Evolutionary conservation across 129 eudicot genomes (phyloP).

Genomic region (Flaveria sonorensis): DNA sequence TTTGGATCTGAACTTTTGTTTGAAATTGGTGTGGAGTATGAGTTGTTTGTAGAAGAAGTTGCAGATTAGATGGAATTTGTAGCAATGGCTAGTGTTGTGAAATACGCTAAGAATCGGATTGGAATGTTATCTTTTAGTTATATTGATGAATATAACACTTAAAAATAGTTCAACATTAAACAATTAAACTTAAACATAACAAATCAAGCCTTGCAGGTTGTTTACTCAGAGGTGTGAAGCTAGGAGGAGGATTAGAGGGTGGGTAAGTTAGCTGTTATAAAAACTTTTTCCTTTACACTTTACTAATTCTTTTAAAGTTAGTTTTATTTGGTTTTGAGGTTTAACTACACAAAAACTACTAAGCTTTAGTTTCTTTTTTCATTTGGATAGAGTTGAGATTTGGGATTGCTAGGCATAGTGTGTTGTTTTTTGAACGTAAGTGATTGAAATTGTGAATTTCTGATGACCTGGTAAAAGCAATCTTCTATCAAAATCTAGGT

Average conservation of each 20-base stretch:
- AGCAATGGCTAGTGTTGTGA: too few species aligned
- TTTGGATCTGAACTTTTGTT: neutral
- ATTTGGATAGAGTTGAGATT: neutral
- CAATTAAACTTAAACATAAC: too few species aligned
- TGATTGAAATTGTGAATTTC: neutral
- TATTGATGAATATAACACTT: too few species aligned
- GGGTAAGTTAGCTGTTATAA: too few species aligned
- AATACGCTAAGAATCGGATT: too few species aligned
- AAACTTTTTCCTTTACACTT: neutral
- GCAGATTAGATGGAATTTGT: neutral
- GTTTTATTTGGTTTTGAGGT: neutral
- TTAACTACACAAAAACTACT: neutral
- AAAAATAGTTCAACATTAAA: too few species aligned
- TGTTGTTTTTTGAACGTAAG: neutral
- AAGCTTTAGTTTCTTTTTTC: neutral
- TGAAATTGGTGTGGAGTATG: neutral
- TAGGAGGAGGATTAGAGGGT: too few species aligned
- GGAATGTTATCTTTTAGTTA: too few species aligned
- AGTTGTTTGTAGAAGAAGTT: neutral
- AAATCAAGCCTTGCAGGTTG: too few species aligned
- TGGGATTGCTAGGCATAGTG: constrained; percentile 6
- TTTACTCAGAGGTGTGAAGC: too few species aligned
- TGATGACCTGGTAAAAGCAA: neutral
- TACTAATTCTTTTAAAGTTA: neutral
- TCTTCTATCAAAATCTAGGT: neutral